Base-by-base conservation (phyloP, 306 rosid species). In the Glycine latifolia region DNA sequence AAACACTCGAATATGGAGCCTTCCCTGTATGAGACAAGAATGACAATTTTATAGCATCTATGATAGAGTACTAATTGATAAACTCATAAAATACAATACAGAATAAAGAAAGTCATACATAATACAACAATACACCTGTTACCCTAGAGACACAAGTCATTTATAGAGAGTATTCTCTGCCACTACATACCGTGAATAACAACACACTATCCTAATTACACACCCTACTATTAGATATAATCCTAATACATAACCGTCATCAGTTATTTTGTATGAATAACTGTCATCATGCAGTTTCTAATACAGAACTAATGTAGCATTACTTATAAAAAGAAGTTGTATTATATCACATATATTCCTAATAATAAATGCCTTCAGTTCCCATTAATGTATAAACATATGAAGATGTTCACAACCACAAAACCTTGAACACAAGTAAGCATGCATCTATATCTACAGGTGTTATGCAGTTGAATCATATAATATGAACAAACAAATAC, bases 1-100 rank as follows among this genome's bases (percentile, higher is more conserved):
- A 15, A 79, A 95, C 99, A 80, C 94, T 67, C 71, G 89, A 86
- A 87, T 93, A 95, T 80, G 99, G 99, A 86, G 99, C 99, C 89
- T 77, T 89, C 82, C 99, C 99, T 95, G 93, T 80, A 79, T 67
- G 78, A 74, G 48, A 86, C 78, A 80, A 82, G 71, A 76, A 54
- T 52, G 62, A 74, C 13, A 76, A 71, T 77, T 78, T 86, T 62
- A 78, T 55, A 78, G 80, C 49, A 60, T 84, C 61, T 58, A 35
- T 5, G 43, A 35, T 37, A 63, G 17, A 35, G 13, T 3, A 35
- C 10, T 37, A 37, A n/a, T 13, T 63, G 48, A 35, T 63, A 13
- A 2, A 62, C 46, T 6, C 2, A 33, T 2, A 12, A 13, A 63
- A 37, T 13, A 35, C 47, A 63, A 35, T 35, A 63, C 41, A 2